These are phyloP conservation scores for Coemansia sp. DNA, from an alignment of 192 early-diverging fungal species.

Conservation along the genomic window DNA sequence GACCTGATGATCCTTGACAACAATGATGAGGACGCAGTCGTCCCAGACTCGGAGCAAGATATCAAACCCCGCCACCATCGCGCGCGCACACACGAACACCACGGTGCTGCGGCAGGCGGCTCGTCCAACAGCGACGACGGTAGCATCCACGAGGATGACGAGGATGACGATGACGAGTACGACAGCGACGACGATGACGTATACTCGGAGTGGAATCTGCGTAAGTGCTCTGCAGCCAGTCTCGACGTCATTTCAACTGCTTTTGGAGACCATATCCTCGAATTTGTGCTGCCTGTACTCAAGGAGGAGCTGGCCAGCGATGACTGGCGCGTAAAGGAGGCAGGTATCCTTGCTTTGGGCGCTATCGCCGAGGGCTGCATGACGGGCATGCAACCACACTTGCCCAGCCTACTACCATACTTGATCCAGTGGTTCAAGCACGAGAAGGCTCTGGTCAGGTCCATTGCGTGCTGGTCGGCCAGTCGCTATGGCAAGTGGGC, in stretches of 20 bases:
- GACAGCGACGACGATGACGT: conserved; percentile 86
- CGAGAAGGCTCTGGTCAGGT: conserved; percentile 87
- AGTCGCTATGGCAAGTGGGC: conserved; percentile 91
- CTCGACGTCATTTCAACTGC: conserved; percentile 92
- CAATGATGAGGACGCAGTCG: conserved; percentile 82
- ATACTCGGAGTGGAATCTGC: conserved; percentile 93
- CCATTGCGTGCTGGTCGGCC: conserved; percentile 99
- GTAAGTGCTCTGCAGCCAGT: conserved; percentile 97
- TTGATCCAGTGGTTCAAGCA: conserved; percentile 81
- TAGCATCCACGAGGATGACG: conserved; percentile 58
- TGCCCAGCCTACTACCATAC: conserved; percentile 86
- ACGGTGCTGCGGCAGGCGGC: conserved; percentile 56
- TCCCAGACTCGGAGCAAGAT: conserved; percentile 89
- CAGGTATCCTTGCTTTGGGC: conserved; percentile 95
- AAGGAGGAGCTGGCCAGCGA: conserved; percentile 77
- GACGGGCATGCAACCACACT: conserved; percentile 85
- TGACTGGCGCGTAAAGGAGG: conserved; percentile 93
- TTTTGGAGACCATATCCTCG: conserved; percentile 82
- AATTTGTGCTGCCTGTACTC: conserved; percentile 83
- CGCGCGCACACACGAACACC: conserved; percentile 74
- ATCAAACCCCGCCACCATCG: conserved; percentile 95
- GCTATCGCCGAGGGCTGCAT: conserved; percentile 97
- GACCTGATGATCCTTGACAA: conserved; percentile 79
- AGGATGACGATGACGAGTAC: conserved; percentile 82
- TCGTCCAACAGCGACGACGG: conserved; percentile 29